Percentiles rank a stretch among this genome's conserved stretches.
These are phyloP conservation scores for Penicillium argentinense DNA, from an alignment of 495 filamentous ascomycete species.

Conservation along the genomic window DNA sequence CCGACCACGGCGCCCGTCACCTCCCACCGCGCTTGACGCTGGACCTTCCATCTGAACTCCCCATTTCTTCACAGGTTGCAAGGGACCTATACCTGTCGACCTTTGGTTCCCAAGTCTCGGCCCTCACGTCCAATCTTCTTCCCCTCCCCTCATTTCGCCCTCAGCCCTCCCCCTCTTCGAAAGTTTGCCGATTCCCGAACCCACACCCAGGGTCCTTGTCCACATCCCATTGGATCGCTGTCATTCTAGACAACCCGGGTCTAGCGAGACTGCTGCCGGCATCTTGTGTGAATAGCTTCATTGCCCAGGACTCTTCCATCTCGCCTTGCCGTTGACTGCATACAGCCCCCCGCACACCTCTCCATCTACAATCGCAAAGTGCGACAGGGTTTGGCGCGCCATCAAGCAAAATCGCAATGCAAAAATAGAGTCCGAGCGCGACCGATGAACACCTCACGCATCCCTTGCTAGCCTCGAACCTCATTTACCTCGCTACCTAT, in stretches of 20 bases:
- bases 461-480: conserved; percentile 22
- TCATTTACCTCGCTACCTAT: conserved; percentile 13
- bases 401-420: conserved; percentile 45
- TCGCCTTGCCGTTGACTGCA: too few relatives aligned
- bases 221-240: conserved; percentile 6
- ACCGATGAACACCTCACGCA: conserved; percentile 27
- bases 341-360: neutral
- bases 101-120: conserved; percentile 11
- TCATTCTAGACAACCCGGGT: too few relatives aligned
- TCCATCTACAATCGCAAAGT: conserved; percentile 16
- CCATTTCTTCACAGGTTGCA: too few relatives aligned
- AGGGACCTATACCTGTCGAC: neutral
- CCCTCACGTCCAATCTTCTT: neutral
- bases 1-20: conserved; percentile 6
- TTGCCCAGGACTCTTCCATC: too few relatives aligned
- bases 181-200: conserved; percentile 14
- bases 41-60: neutral
- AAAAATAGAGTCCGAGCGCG: conserved; percentile 36
- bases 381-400: conserved; percentile 23
- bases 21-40: conserved; percentile 3
- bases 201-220: conserved; percentile 8
- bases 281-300: too few relatives aligned
- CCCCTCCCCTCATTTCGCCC: neutral
- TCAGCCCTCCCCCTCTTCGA: conserved; percentile 11
- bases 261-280: too few relatives aligned